Percentiles rank a stretch among this genome's conserved stretches.
phyloP scores from a whole-genome alignment of 1,139 yeast genomes.

The Sugiyamaella neomexicana region DNA sequence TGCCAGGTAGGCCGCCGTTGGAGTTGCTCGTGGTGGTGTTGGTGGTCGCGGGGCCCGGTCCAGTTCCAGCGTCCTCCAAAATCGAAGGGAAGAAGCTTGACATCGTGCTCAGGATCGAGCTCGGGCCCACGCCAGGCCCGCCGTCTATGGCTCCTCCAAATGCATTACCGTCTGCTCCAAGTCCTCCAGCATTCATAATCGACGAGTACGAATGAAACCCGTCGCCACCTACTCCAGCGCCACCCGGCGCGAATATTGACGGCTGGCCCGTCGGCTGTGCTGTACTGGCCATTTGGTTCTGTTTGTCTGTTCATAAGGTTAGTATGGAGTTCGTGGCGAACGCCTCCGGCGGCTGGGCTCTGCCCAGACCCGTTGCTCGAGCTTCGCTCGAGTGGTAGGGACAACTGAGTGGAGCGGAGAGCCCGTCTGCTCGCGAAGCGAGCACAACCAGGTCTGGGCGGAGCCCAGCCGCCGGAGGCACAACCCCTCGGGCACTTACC shows the following conservation, averaged over 20 bases:
- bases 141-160: neutral
- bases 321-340: neutral
- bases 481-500: no score
- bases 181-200: slow-evolving; percentile 11
- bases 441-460: neutral
- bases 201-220: slow-evolving; percentile 12
- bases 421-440: neutral
- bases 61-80: slow-evolving; percentile 10
- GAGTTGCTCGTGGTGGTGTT: neutral
- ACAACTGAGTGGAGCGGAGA: no score
- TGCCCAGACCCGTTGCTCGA: neutral
- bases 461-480: no score
- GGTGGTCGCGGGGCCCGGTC: neutral
- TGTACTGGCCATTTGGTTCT: slow-evolving; percentile 9
- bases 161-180: slow-evolving; percentile 1
- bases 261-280: slow-evolving; percentile 15
- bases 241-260: slow-evolving; percentile 14
- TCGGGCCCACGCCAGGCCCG: slow-evolving; percentile 1
- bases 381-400: neutral
- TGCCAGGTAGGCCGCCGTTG: neutral
- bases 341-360: neutral
- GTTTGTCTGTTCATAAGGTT: neutral
- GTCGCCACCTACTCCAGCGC: neutral
- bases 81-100: slow-evolving; percentile 19
- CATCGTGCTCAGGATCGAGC: slow-evolving; percentile 11